phyloP scores from a whole-genome alignment of 139 green algal genomes.

The Micractinium conductrix region DNA sequence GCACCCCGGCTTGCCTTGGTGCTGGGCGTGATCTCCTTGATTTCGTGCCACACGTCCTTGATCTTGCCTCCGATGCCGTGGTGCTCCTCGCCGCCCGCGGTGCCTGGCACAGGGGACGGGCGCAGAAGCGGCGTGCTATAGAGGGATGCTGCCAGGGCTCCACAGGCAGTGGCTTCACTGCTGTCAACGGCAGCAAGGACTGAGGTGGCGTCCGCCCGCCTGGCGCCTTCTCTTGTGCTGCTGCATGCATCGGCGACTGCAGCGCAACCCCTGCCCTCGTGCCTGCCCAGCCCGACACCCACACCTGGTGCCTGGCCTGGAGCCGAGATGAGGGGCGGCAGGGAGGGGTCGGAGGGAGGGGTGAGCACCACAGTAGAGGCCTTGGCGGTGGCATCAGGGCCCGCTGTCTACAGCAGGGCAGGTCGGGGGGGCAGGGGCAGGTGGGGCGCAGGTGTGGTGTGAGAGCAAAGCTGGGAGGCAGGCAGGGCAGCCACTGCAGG shows the following conservation, averaged over 20 bases:
- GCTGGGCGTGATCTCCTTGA: slow-evolving; percentile 9
- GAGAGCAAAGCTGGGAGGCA: too few relatives aligned
- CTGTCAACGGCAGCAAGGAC: too few relatives aligned
- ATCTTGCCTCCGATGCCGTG: neutral
- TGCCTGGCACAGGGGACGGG: neutral
- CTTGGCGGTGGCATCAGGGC: neutral
- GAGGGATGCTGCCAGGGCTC: neutral
- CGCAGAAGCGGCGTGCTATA: neutral
- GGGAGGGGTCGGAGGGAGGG: neutral
- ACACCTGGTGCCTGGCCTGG: neutral
- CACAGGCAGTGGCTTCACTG: neutral
- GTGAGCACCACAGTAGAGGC: neutral
- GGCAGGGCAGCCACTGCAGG: too few relatives aligned
- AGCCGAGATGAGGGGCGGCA: neutral
- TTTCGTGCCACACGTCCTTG: slow-evolving; percentile 18
- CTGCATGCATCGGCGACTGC: neutral
- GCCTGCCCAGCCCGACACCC: neutral
- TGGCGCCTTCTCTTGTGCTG: too few relatives aligned
- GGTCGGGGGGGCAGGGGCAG: too few relatives aligned
- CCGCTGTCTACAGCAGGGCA: neutral
- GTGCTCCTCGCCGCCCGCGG: neutral
- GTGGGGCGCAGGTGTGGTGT: too few relatives aligned
- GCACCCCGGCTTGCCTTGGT: neutral
- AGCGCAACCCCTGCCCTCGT: neutral
- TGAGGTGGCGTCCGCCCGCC: too few relatives aligned